Conservation (phyloP, 805 yeast genomes). For the Lipomyces spencermartinsiae region DNA sequence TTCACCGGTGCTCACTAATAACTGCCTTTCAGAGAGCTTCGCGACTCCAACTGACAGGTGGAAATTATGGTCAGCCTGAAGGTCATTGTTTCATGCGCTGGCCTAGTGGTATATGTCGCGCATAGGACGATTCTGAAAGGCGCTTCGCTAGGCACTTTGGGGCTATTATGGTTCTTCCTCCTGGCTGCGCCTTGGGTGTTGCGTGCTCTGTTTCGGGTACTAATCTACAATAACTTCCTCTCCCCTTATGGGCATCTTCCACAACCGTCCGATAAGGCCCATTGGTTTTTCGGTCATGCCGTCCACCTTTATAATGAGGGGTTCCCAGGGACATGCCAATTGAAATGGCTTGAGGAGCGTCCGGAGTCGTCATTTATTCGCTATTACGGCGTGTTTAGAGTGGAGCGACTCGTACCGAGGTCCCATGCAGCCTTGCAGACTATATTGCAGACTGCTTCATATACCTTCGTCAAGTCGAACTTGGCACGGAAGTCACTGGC, state of each 20-base stretch:
- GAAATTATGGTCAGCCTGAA: conserved; percentile 15
- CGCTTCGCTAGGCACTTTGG: conserved; percentile 16
- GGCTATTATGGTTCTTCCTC: conserved; percentile 13
- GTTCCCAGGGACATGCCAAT: conserved; percentile 17
- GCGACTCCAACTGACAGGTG: neutral
- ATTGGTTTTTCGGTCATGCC: conserved; percentile 31
- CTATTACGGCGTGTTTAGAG: conserved; percentile 19
- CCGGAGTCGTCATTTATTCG: conserved; percentile 25
- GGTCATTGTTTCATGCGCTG: conserved; percentile 24
- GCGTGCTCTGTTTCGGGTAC: conserved; percentile 7
- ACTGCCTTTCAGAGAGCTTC: neutral
- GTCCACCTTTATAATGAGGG: neutral
- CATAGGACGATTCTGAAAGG: conserved; percentile 11
- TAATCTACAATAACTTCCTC: conserved; percentile 22
- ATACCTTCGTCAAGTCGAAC: conserved; percentile 25
- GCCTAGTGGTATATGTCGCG: conserved; percentile 19
- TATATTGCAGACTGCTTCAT: conserved; percentile 29
- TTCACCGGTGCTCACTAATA: neutral
- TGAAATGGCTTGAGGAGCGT: conserved; percentile 21
- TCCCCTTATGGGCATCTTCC: conserved; percentile 28
- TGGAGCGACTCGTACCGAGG: conserved; percentile 15
- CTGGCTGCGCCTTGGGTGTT: conserved; percentile 1
- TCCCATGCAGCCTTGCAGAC: conserved; percentile 26
- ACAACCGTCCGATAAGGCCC: conserved; percentile 16
- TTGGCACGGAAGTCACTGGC: conserved; percentile 13